Base-by-base conservation (phyloP, 1,139 yeast species). In the Saccharomycopsis hybrid region DNA sequence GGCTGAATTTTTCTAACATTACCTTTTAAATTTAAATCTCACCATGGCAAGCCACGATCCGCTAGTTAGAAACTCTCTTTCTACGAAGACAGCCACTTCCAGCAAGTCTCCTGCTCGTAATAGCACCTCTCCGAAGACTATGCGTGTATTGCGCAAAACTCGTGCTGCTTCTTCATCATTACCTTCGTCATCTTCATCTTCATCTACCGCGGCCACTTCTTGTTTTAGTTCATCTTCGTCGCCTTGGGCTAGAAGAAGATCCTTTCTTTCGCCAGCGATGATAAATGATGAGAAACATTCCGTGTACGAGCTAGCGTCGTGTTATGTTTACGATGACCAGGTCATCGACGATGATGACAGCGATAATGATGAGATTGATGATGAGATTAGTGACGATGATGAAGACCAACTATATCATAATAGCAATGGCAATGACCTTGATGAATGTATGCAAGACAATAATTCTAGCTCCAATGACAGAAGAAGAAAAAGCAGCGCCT, bases 201-300 rank as follows among this genome's bases (percentile, higher is more conserved):
- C 18, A 18, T 18, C 18, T 18, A 18, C 18, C 18, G 18, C 18
- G 18, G 18, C 18, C 18, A 18, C 18, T 18, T 58, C 76, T 1
- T 69, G 77, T 4, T 76, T 78, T 57, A 66, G 73, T 13, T 67
- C 74, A 2, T 58, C 76, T 1, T 69, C 77, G 5, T 76, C 82
- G 1, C 81, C 82, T 0, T 74, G 77, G 71, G 72, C 76, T 43
- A 70, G 85, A 55, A 67, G 87, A 49, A 74, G 78, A 57, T 77
- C 85, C 24, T 81, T 81, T 57, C 63, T 83, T 43, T 78, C 86
- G 1, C 65, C 70, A 13, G 65, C 80, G 33, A 83, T 84, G 89
- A 69, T 82, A 49, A 73, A 74, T 45, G 70, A 73, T 60, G 90
- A 83, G 58, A 73, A 74, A 51, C 77, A 76, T 55, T 72, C 78